Evolutionary conservation across 1,139 yeast genomes (phyloP).

Genomic region (Wickerhamomyces sp.): DNA sequence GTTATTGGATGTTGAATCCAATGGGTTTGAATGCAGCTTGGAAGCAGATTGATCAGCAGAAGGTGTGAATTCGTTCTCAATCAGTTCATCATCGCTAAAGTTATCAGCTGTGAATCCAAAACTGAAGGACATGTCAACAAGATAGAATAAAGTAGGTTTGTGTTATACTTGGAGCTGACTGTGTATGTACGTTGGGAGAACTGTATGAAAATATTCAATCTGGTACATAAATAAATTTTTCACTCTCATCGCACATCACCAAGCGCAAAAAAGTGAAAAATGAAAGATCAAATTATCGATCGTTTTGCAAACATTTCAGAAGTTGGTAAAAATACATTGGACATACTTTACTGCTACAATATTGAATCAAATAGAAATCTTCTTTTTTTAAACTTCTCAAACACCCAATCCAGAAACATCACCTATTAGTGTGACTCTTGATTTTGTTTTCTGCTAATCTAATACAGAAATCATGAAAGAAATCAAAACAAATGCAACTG

Average conservation of each 20-base stretch:
- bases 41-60: neutral
- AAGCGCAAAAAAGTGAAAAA: no score
- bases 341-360: neutral
- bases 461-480: no score
- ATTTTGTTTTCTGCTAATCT: no score
- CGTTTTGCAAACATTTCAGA: no score
- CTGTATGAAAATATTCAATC: no score
- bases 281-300: no score
- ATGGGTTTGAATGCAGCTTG: conserved; percentile 25
- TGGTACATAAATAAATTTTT: no score
- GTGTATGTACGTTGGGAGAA: no score
- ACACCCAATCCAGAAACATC: neutral
- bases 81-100: conserved; percentile 44
- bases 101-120: conserved; percentile 34
- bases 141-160: neutral
- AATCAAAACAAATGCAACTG: no score
- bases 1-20: conserved; percentile 25
- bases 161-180: neutral
- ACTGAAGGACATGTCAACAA: conserved; percentile 24
- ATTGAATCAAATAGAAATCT: neutral
- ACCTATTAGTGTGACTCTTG: no score
- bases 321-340: no score
- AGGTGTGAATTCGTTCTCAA: conserved; percentile 18
- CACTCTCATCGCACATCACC: neutral
- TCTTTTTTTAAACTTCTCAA: neutral